phyloP scores from a whole-genome alignment of 805 yeast species.

The Yarrowia porcina region DNA sequence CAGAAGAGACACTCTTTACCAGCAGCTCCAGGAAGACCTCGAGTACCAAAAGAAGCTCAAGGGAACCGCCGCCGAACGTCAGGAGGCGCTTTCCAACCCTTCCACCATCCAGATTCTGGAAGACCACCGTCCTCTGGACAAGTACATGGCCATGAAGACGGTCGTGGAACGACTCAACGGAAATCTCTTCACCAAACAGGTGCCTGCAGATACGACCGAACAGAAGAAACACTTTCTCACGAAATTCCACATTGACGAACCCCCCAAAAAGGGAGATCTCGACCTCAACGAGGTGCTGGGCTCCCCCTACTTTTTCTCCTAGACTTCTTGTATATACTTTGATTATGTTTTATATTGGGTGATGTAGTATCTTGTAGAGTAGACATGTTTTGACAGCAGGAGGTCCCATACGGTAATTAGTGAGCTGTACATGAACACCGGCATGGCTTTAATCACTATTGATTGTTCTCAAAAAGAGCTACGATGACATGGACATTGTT shows the following conservation, averaged over 20 bases:
- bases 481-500: too few relatives aligned
- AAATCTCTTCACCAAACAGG: not conserved
- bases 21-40: not conserved
- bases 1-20: not conserved
- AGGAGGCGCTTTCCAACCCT: not conserved
- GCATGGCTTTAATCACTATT: too few relatives aligned
- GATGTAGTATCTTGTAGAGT: too few relatives aligned
- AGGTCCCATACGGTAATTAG: too few relatives aligned
- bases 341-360: not conserved
- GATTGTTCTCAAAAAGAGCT: too few relatives aligned
- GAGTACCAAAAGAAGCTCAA: not conserved
- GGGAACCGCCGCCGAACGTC: not conserved
- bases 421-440: too few relatives aligned
- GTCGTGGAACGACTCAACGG: not conserved
- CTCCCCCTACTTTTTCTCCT: conserved; percentile 18
- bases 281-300: not conserved
- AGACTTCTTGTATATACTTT: conserved; percentile 14
- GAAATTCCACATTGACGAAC: not conserved
- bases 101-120: not conserved
- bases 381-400: too few relatives aligned
- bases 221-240: not conserved
- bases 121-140: not conserved
- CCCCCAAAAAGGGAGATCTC: conserved; percentile 18
- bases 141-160: not conserved
- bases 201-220: not conserved